Conservation (phyloP, 371 early-diverging fungal genomes). For the Choanephora cucurbitarum region DNA sequence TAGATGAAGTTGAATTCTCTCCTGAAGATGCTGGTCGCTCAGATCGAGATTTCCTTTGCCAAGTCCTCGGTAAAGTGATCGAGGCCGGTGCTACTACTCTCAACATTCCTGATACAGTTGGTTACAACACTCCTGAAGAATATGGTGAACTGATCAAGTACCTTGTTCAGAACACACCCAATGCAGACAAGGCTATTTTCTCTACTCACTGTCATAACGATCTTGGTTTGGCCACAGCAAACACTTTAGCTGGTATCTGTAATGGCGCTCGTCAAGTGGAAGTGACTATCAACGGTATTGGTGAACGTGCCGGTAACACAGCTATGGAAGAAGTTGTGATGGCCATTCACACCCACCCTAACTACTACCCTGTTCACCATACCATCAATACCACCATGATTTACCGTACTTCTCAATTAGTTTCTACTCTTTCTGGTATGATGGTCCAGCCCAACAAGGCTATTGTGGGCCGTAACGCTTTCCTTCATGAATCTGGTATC, state of each 20-base stretch:
- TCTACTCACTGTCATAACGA: constrained; percentile 98
- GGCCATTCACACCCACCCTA: constrained; percentile 90
- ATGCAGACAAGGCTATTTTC: constrained; percentile 78
- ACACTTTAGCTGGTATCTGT: constrained; percentile 86
- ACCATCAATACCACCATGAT: constrained; percentile 88
- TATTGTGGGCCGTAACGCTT: constrained; percentile 97
- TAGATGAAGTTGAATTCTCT: constrained; percentile 90
- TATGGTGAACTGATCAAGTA: constrained; percentile 85
- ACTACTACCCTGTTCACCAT: constrained; percentile 81
- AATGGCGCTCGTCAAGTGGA: constrained; percentile 96
- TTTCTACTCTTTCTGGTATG: constrained; percentile 90
- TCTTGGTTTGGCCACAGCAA: constrained; percentile 95
- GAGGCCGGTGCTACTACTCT: constrained; percentile 93
- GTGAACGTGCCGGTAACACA: constrained; percentile 98
- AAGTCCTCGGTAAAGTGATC: constrained; percentile 85
- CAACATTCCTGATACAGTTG: constrained; percentile 97
- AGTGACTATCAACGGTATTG: constrained; percentile 97
- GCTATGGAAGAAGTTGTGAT: constrained; percentile 94
- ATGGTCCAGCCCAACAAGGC: constrained; percentile 95
- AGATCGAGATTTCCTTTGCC: constrained; percentile 85
- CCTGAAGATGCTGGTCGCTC: constrained; percentile 94
- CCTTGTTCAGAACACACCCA: constrained; percentile 75
- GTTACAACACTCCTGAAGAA: constrained; percentile 90
- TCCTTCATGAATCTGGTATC: constrained; percentile 96
- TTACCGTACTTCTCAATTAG: constrained; percentile 86